phyloP scores from a whole-genome alignment of 768 basidiomycete genomes.

The Mycena alexandri region DNA sequence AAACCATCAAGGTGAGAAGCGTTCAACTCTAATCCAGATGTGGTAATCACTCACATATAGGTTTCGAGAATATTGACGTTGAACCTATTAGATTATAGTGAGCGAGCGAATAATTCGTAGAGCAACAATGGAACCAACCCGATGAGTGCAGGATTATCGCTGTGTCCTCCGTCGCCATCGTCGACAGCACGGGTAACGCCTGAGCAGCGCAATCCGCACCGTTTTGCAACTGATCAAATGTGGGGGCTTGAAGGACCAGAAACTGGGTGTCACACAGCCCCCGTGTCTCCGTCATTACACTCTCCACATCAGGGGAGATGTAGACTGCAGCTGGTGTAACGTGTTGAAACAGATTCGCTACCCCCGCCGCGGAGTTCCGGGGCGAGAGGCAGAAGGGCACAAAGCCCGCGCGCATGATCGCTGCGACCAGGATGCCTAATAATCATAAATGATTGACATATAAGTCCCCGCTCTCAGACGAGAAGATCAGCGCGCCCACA shows the following conservation, averaged over 20 bases:
- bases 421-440: constrained; percentile 30
- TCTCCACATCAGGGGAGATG: constrained; percentile 7
- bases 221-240: constrained; percentile 12
- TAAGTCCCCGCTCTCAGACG: not conserved
- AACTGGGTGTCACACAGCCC: not conserved
- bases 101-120: not conserved
- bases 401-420: constrained; percentile 36
- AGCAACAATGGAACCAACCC: not conserved
- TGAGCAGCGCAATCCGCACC: not conserved
- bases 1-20: too few species aligned
- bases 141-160: constrained; percentile 21
- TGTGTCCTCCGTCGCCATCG: not conserved
- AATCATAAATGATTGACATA: too few species aligned
- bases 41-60: constrained; percentile 11
- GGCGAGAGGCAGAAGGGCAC: constrained; percentile 51
- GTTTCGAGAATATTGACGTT: constrained; percentile 27
- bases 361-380: constrained; percentile 47
- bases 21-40: too few species aligned
- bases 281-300: constrained; percentile 1
- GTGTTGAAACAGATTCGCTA: constrained; percentile 45
- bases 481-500: not conserved
- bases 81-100: constrained; percentile 12
- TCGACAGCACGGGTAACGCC: not conserved
- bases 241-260: constrained; percentile 16
- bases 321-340: constrained; percentile 22